Conservation (phyloP, 2,329 filamentous ascomycete species). For the Chaetomiaceae sp. region DNA sequence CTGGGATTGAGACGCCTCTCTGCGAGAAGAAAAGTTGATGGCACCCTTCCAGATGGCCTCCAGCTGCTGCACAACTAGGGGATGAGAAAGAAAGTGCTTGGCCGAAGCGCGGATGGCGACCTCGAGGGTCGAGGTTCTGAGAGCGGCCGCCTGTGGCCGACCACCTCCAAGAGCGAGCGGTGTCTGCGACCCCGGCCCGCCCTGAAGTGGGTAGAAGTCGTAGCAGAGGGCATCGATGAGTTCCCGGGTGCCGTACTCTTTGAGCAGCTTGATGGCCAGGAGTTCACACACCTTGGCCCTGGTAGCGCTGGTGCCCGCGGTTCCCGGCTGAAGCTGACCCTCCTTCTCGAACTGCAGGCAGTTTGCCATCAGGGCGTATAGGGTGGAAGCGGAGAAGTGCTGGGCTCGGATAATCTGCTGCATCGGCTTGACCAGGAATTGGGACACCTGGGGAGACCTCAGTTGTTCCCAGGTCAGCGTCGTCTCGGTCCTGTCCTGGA, state of each 20-base stretch:
- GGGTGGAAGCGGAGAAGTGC: constrained; percentile 78
- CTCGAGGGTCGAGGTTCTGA: constrained; percentile 84
- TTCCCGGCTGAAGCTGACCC: constrained; percentile 73
- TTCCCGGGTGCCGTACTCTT: constrained; percentile 83
- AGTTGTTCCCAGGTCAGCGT: constrained; percentile 92
- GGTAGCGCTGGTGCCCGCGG: constrained; percentile 76
- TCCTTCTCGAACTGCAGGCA: constrained; percentile 92
- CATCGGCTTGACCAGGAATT: constrained; percentile 93
- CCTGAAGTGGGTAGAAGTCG: constrained; percentile 90
- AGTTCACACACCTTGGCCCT: constrained; percentile 86
- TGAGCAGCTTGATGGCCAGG: constrained; percentile 80
- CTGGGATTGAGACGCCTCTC: constrained; percentile 74
- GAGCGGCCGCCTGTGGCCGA: constrained; percentile 52
- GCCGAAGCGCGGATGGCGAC: constrained; percentile 89
- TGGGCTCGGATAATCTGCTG: constrained; percentile 79
- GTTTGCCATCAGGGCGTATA: constrained; percentile 90
- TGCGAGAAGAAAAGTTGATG: constrained; percentile 87
- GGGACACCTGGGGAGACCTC: constrained; percentile 90
- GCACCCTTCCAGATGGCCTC: constrained; percentile 96
- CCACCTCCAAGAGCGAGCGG: constrained; percentile 36
- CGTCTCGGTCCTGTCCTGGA: constrained; percentile 82
- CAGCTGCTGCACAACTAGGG: constrained; percentile 87
- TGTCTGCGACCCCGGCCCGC: constrained; percentile 51
- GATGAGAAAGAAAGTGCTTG: constrained; percentile 88
- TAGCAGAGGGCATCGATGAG: constrained; percentile 92